Evolutionary conservation across 805 yeast genomes (phyloP), one percentile per base, ranked within the genome.

Genomic region (Jamesozyma lodderae): DNA sequence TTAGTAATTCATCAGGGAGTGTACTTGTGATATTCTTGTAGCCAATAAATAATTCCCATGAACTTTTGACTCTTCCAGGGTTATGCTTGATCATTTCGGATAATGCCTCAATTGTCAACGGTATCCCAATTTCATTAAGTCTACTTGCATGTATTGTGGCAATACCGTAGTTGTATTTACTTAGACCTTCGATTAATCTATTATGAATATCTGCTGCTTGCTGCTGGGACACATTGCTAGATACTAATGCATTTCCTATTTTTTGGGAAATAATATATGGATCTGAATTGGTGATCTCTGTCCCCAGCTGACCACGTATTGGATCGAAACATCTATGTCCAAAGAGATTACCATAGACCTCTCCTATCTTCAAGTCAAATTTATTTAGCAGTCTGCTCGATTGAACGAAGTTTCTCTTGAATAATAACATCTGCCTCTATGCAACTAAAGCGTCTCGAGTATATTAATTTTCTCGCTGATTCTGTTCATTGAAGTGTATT

Each of bases 1-100:
- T 31, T 11, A 63, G 37, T 4, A 62, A 51, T 0, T 46, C 54
- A 31, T 62, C 52, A 22, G 52, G 42, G 14, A 44, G 16, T 3
- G 44, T 45, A 11, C 44, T 28, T 7, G 40, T 17, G 5, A 33
- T 7, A 6, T 33, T 29, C 2, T 37, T 36, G 37, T 55, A 62
- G 33, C 61, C 60, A 9, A 55, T 45, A 37, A 66, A 67, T 9
- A 74, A 47, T 36, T 73, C 77, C 67, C 70, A 65, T 14, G 76
- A 66, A n/a, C 64, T 55, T 35, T 59, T 57, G 1, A 69, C 78
- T 40, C 81, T 58, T 10, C 79, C 79, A 3, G 79, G 77, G 44
- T 75, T 75, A 29, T 60, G 43, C 23, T 52, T 51, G 5, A 73
- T 58, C 19, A 73, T 55, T 38, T 61, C 54, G 3, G 45, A 36